A percentile compares a stretch with the other conserved stretches of the same genome.
phyloP scores from a whole-genome alignment of 352 stramenopile species.

The Phytophthora pinifolia region DNA sequence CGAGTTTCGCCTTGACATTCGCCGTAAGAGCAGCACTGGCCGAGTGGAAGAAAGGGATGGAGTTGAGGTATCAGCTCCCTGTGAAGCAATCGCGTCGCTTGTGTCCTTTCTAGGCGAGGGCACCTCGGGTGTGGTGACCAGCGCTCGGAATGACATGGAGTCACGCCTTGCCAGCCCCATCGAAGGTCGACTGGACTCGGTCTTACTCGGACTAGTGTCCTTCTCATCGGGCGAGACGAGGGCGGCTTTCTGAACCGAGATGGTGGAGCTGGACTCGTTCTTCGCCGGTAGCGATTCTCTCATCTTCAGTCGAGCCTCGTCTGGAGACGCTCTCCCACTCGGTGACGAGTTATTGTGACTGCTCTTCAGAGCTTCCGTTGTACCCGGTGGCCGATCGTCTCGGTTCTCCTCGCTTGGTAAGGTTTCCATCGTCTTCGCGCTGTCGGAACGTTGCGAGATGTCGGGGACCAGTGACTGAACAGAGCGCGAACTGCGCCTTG shows the following conservation, averaged over 20 bases:
- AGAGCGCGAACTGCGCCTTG: conserved; percentile 7
- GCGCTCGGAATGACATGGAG: conserved; percentile 16
- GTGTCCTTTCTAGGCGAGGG: not conserved
- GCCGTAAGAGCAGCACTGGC: conserved; percentile 1
- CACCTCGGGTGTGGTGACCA: conserved; percentile 1
- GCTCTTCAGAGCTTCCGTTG: not conserved
- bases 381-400: not conserved
- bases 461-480: conserved; percentile 6
- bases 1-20: conserved; percentile 2
- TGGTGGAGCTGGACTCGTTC: not conserved
- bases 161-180: conserved; percentile 4
- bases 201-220: not conserved
- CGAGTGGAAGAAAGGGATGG: not conserved
- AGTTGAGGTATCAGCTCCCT: not conserved
- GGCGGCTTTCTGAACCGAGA: conserved; percentile 1
- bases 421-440: not conserved
- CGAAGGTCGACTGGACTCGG: not conserved
- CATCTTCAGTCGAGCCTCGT: conserved; percentile 11
- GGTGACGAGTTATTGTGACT: not conserved
- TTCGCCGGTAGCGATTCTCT: conserved; percentile 7
- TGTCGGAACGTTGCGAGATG: not conserved
- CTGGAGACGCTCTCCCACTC: conserved; percentile 6
- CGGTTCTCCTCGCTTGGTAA: conserved; percentile 3
- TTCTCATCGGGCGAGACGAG: not conserved
- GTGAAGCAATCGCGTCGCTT: too few species aligned